Base-by-base conservation (phyloP, 2,329 filamentous ascomycete genomes). In the Colletotrichum gigasporum region DNA sequence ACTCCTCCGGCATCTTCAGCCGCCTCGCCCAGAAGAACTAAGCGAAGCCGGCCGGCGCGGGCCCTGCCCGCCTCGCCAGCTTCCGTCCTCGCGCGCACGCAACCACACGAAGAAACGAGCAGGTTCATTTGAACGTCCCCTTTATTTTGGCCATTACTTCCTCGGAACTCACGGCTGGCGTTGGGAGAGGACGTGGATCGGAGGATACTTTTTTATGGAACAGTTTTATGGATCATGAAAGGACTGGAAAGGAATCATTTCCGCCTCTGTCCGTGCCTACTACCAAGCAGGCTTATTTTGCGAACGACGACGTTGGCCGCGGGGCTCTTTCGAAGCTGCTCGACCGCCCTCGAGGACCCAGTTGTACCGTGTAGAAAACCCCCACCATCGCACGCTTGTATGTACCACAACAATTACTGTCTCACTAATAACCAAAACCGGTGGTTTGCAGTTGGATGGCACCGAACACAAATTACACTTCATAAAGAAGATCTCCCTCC, bases 1-100 rank as follows among this genome's bases (percentile, higher is more conserved):
- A 77, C 60, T 72, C 74, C 65, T 70, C 75, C 69, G 71, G 76
- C 63, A 76, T 85, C 68, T 73, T 86, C 24, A 79, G 73, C 78
- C 70, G 71, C 47, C 68, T 76, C 32, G 56, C 69, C 47, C 67
- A 69, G 65, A 71, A 72, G 67, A 74, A 72, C 69, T 77, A 70
- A 66, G 61, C 65, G 64, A 66, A 45, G n/a, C 16, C 14, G 26
- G 30, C 20, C 18, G 30, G 26, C 45, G 22, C 8, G 24, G 51
- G 22, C 14, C 53, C 30, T 18, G 18, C 18, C 24, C 6, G 11
- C 54, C 28, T 39, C 45, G 52, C 41, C 53, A 24, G 32, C 18
- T 20, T n/a, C 12, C n/a, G 34, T 47, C 26, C 5, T 22, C 22
- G 28, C 35, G 12, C 28, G 26, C 41, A 34, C 34, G 42, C 56